These are phyloP conservation scores for Calocera cornea DNA, from an alignment of 768 basidiomycete species.

Conservation along the genomic window DNA sequence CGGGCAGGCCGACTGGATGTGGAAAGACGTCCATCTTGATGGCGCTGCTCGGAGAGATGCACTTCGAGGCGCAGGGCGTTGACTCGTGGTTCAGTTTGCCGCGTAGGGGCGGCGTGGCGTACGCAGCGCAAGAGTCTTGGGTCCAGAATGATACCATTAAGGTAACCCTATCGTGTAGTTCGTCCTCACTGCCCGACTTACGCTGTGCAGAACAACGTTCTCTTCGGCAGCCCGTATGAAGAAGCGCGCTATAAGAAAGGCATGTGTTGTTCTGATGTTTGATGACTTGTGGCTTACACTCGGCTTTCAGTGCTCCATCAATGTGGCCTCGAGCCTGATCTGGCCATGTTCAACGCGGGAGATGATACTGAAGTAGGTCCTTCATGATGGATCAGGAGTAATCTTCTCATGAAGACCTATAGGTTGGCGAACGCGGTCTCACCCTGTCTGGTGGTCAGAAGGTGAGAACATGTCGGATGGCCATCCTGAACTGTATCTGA, in stretches of 20 bases:
- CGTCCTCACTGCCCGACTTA: not conserved
- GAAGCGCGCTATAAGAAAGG: slow-evolving; percentile 21
- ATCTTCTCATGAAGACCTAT: not conserved
- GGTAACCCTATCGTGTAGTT: slow-evolving; percentile 22
- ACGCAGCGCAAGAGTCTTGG: slow-evolving; percentile 14
- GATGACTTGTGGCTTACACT: not conserved
- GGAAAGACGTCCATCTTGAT: slow-evolving; percentile 16
- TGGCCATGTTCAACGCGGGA: slow-evolving; percentile 41
- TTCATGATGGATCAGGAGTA: not conserved
- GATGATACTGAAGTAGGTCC: slow-evolving; percentile 41
- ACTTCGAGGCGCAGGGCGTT: slow-evolving; percentile 23
- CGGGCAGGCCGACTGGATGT: not conserved
- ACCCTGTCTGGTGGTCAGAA: slow-evolving; percentile 49
- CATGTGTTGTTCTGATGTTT: not conserved
- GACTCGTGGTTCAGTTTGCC: slow-evolving; percentile 23
- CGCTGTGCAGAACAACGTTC: slow-evolving; percentile 31
- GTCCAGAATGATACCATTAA: slow-evolving; percentile 16
- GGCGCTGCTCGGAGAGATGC: slow-evolving; percentile 30
- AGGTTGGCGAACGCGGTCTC: slow-evolving; percentile 53
- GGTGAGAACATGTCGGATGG: slow-evolving; percentile 8
- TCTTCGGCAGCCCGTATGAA: slow-evolving; percentile 22
- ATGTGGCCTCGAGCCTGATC: slow-evolving; percentile 33
- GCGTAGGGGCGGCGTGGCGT: slow-evolving; percentile 11
- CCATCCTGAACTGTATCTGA: not conserved
- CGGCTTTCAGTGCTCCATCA: slow-evolving; percentile 24